Base-by-base conservation (phyloP, 495 filamentous ascomycete genomes). In the Xylaria castorea region DNA sequence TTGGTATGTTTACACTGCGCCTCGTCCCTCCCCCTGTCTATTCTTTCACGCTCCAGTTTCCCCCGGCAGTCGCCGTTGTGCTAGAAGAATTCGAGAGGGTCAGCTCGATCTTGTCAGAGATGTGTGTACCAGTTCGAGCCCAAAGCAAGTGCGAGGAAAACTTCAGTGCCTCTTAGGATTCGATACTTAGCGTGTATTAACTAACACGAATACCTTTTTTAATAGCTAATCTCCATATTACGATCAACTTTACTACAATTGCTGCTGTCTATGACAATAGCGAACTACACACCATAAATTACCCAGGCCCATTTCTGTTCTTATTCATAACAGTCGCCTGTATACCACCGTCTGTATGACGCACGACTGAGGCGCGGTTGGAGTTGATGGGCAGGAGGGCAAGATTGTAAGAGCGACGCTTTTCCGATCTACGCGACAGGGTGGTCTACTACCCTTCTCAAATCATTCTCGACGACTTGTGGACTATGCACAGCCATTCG, bases 281-380 rank as follows among this genome's bases (percentile, higher is more conserved):
- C 8, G 42, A 20, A 34, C 25, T n/a, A 4, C 5, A 11, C 22
- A 7, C 50, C 42, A 48, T 42, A 48, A 48, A 34, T 32, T 18
- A 25, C 27, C 42, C 3, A 63, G 36, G 14, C 42, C 14, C 27
- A 50, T 46, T 18, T 20, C 5, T 32, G 22, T 20, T 65, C 62
- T 18, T 30, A 14, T 34, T 27, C 40, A n/a, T 48, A 18, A 16
- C 44, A 53, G 14, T 48, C 55, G 60, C 62, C 27, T 75, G 44
- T 71, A 69, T 65, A 66, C 68, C 68, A 73, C 34, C 55, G 50
- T 75, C 67, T 77, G 73, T 44, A 75, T 77, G 75, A 79, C 67
- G 71, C 72, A 74, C 75, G 50, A 42, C 63, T 79, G 40, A 75
- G 68, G 71, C 60, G 44, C 6, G 58, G 38, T 73, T 74, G 74